Percentiles rank a stretch among this genome's conserved stretches.
Conservation (phyloP, 345 rosid genomes). For the Rhizophora mangle region DNA sequence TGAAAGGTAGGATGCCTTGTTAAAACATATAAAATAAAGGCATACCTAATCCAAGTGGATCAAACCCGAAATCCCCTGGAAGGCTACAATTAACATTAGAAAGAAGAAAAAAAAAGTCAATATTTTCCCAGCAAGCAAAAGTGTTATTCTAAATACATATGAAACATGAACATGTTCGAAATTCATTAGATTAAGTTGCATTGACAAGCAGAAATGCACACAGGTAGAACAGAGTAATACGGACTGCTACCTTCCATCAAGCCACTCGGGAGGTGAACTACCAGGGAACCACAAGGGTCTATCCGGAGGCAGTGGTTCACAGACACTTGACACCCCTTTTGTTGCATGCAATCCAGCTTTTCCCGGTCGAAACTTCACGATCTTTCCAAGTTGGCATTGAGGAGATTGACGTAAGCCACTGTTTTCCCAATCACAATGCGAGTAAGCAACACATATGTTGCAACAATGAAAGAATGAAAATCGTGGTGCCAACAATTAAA, state of each 20-base stretch:
- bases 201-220: background rate
- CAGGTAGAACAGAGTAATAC: background rate
- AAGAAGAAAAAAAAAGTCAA: constrained; percentile 3
- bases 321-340: constrained; percentile 78
- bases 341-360: constrained; percentile 43
- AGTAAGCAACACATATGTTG: background rate
- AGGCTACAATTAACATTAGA: constrained; percentile 39
- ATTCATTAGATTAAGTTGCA: background rate
- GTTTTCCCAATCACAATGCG: background rate
- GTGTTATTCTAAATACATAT: background rate
- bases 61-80: constrained; percentile 88
- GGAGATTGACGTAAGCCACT: constrained; percentile 19
- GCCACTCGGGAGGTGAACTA: constrained; percentile 82
- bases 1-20: background rate
- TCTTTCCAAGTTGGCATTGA: constrained; percentile 4
- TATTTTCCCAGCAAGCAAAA: constrained; percentile 9
- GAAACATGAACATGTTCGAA: background rate
- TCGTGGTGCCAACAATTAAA: background rate
- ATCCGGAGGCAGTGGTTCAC: constrained; percentile 93
- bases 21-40: background rate
- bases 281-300: constrained; percentile 97
- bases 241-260: constrained; percentile 67
- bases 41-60: constrained; percentile 86
- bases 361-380: constrained; percentile 1
- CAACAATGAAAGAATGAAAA: background rate